Evolutionary conservation across 805 yeast species (phyloP).

Genomic region (Ogataea paradorogensis): DNA sequence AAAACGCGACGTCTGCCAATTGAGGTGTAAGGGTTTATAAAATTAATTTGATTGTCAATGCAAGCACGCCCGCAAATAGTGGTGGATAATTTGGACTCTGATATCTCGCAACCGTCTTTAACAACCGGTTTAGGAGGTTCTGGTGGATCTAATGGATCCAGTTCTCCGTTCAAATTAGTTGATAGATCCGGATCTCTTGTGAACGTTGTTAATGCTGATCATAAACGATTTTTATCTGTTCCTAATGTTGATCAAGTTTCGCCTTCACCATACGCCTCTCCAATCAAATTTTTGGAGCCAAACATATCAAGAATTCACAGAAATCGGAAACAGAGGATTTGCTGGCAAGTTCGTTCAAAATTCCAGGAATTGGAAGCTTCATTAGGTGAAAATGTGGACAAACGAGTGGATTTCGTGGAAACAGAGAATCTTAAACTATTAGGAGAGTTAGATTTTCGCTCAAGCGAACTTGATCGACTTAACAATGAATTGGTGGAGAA

Average conservation of each 20-base stretch:
- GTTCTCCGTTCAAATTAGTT: background rate
- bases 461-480: constrained; percentile 29
- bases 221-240: constrained; percentile 12
- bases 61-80: constrained; percentile 5
- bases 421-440: constrained; percentile 30
- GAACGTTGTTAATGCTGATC: constrained; percentile 7
- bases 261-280: constrained; percentile 1
- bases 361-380: constrained; percentile 29
- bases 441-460: constrained; percentile 24
- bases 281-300: constrained; percentile 10
- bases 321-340: constrained; percentile 12
- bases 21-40: background rate
- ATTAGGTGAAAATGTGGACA: constrained; percentile 23
- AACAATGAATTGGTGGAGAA: constrained; percentile 28
- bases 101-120: constrained; percentile 10
- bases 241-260: constrained; percentile 8
- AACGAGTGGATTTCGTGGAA: constrained; percentile 25
- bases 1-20: constrained; percentile 12
- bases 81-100: constrained; percentile 7
- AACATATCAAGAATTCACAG: constrained; percentile 6
- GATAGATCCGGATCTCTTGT: constrained; percentile 11
- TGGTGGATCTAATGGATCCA: background rate
- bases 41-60: background rate
- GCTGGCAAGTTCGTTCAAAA: constrained; percentile 27
- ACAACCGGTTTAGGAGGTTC: constrained; percentile 5